Conservation (phyloP, 1,139 yeast species). For the Hansenula sp. region DNA sequence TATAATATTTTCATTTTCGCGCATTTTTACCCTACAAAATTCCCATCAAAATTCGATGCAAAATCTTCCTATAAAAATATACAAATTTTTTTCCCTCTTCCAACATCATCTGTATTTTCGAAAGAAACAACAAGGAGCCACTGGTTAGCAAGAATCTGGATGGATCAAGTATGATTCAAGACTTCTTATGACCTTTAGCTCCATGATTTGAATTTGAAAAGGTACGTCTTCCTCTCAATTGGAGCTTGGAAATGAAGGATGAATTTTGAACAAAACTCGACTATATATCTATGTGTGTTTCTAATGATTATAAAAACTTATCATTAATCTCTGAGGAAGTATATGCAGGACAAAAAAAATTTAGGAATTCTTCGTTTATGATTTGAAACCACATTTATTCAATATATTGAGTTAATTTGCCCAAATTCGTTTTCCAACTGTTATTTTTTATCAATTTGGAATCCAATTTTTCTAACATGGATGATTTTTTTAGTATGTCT, state of each 20-base stretch:
- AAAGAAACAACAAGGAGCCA: no score
- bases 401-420: slow-evolving; percentile 1
- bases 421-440: not conserved
- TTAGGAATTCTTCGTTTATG: slow-evolving; percentile 69
- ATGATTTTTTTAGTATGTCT: slow-evolving; percentile 5
- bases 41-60: not conserved
- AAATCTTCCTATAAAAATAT: not conserved
- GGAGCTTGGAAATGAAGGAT: not conserved
- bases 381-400: slow-evolving; percentile 22
- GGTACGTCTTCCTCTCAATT: not conserved
- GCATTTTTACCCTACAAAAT: not conserved
- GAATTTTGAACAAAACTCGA: not conserved
- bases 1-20: no score
- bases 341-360: slow-evolving; percentile 58
- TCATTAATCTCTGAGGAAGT: slow-evolving; percentile 49
- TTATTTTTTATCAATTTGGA: slow-evolving; percentile 1
- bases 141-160: not conserved
- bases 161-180: not conserved
- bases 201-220: not conserved
- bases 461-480: slow-evolving; percentile 9
- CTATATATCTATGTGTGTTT: slow-evolving; percentile 5
- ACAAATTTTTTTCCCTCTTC: no score
- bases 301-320: slow-evolving; percentile 30
- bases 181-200: not conserved
- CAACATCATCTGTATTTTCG: no score